A percentile compares a stretch with the other conserved stretches of the same genome.
These are phyloP conservation scores for Mortierella sp. DNA, from an alignment of 371 early-diverging fungal species.

Conservation along the genomic window DNA sequence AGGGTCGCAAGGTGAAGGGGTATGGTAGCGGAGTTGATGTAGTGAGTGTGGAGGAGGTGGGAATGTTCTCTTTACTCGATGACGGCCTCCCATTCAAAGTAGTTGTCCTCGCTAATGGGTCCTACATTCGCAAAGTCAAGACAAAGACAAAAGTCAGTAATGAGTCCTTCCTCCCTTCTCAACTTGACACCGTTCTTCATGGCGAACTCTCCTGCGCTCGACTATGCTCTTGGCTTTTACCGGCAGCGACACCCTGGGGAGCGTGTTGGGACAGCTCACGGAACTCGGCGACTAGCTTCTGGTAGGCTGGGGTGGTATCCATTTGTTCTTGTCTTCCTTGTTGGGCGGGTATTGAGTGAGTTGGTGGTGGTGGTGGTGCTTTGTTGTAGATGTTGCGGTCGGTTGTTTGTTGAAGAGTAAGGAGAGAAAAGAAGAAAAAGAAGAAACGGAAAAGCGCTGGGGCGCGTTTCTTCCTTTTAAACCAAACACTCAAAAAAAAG, in stretches of 20 bases:
- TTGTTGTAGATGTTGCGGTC: not conserved
- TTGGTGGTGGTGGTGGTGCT: not conserved
- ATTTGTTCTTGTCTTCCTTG: not conserved
- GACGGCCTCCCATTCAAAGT: slow-evolving; percentile 11
- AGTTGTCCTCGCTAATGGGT: slow-evolving; percentile 10
- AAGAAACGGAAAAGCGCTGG: not conserved
- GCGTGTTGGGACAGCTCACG: slow-evolving; percentile 2
- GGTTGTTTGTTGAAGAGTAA: not conserved
- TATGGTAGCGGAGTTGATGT: not conserved
- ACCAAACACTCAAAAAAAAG: not conserved
- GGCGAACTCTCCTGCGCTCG: not conserved
- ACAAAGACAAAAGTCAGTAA: not conserved
- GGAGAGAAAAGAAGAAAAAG: not conserved
- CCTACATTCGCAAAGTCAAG: not conserved
- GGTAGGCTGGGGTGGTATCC: not conserved
- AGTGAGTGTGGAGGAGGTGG: not conserved
- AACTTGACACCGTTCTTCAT: not conserved
- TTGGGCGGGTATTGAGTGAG: not conserved
- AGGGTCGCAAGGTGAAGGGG: not conserved
- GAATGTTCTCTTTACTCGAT: slow-evolving; percentile 11
- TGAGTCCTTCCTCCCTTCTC: not conserved
- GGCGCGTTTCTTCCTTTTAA: not conserved
- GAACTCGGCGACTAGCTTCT: slow-evolving; percentile 11
- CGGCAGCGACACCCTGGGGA: not conserved
- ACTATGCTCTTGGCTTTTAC: not conserved